Percentiles rank a stretch among this genome's conserved stretches.
Conservation (phyloP, 139 green algal genomes). For the Micractinium conductrix region DNA sequence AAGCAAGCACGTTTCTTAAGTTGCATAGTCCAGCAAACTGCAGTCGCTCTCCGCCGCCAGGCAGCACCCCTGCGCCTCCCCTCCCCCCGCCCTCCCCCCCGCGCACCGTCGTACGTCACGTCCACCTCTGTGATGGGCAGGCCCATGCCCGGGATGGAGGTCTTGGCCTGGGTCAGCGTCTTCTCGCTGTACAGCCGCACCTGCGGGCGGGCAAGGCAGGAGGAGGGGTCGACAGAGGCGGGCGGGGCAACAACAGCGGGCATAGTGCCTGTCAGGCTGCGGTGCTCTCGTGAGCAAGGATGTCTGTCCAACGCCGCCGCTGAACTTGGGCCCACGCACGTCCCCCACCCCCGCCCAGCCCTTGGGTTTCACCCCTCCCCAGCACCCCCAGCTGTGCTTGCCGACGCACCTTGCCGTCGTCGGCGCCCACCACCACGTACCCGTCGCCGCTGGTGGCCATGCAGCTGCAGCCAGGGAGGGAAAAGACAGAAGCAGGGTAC, state of each 20-base stretch:
- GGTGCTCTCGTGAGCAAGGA: neutral
- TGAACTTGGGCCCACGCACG: too few relatives aligned
- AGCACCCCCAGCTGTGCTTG: too few relatives aligned
- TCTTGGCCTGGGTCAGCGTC: slow-evolving; percentile 82
- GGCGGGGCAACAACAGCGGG: neutral
- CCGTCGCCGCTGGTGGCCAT: slow-evolving; percentile 85
- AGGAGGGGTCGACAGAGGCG: neutral
- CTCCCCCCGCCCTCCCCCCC: too few relatives aligned
- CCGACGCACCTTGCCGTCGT: slow-evolving; percentile 73
- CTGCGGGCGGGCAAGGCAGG: slow-evolving; percentile 26
- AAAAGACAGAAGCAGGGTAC: neutral
- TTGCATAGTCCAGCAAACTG: too few relatives aligned
- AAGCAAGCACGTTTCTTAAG: too few relatives aligned
- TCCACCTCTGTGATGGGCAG: slow-evolving; percentile 90
- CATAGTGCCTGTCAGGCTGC: too few relatives aligned
- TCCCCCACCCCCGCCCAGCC: too few relatives aligned
- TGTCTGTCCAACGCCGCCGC: neutral
- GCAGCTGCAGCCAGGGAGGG: slow-evolving; percentile 56
- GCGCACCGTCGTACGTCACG: slow-evolving; percentile 87
- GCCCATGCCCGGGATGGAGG: slow-evolving; percentile 89
- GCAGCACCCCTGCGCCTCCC: too few relatives aligned
- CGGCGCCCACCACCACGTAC: slow-evolving; percentile 86
- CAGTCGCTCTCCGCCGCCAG: too few relatives aligned
- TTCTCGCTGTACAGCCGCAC: slow-evolving; percentile 91
- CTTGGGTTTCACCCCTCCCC: too few relatives aligned